phyloP scores from a whole-genome alignment of 495 filamentous ascomycete species.

The Recurvomyces mirabilis region DNA sequence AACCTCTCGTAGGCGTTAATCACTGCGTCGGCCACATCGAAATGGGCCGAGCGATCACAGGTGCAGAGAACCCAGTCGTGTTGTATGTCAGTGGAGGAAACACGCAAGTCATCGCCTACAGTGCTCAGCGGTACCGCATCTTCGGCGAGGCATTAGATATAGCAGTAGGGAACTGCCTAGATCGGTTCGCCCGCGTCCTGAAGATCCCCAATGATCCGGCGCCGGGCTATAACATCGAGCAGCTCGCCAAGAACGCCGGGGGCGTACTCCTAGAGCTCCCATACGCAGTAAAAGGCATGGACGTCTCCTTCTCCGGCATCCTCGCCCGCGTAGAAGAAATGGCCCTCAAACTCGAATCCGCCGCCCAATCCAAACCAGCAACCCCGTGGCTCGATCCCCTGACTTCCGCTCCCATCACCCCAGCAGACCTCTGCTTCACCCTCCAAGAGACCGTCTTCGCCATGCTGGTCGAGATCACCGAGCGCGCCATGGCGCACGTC shows the following conservation, averaged over 20 bases:
- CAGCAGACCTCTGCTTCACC: slow-evolving; percentile 85
- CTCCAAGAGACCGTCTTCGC: slow-evolving; percentile 90
- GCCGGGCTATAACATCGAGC: slow-evolving; percentile 96
- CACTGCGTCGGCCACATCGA: slow-evolving; percentile 97
- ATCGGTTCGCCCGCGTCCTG: slow-evolving; percentile 85
- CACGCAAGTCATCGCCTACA: slow-evolving; percentile 96
- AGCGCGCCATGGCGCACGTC: slow-evolving; percentile 96
- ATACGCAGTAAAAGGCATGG: slow-evolving; percentile 97
- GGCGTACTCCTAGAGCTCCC: slow-evolving; percentile 72
- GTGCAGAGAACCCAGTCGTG: slow-evolving; percentile 83
- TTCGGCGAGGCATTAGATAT: slow-evolving; percentile 97
- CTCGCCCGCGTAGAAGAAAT: slow-evolving; percentile 69
- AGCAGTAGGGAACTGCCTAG: slow-evolving; percentile 93
- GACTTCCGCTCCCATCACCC: slow-evolving; percentile 46
- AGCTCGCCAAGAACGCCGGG: slow-evolving; percentile 74
- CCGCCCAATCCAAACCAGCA: neutral
- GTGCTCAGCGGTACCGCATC: slow-evolving; percentile 84
- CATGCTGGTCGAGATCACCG: slow-evolving; percentile 97
- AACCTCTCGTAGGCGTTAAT: slow-evolving; percentile 81
- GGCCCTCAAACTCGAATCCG: slow-evolving; percentile 36
- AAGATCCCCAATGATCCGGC: slow-evolving; percentile 90
- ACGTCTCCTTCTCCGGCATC: slow-evolving; percentile 89
- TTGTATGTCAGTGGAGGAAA: slow-evolving; percentile 95
- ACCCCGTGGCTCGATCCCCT: slow-evolving; percentile 29
- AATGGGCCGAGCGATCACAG: slow-evolving; percentile 92